Conservation (phyloP, 2,329 filamentous ascomycete species). For the Fusarium nodosum region DNA sequence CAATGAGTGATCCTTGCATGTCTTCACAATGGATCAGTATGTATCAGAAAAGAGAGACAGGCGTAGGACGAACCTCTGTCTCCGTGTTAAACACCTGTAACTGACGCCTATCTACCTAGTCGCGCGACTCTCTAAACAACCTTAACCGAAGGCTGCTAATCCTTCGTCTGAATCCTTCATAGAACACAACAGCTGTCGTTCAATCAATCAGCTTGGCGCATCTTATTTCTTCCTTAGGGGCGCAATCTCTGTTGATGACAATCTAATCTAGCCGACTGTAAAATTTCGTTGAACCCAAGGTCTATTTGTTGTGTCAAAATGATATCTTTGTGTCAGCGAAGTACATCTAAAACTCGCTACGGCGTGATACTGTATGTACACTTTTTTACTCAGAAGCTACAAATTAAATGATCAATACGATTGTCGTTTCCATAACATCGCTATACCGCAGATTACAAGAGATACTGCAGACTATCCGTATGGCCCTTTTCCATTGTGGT, state of each 20-base stretch:
- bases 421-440: not conserved
- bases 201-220: conserved; percentile 28
- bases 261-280: conserved; percentile 9
- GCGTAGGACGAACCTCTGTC: conserved; percentile 16
- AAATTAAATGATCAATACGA: not conserved
- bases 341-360: not conserved
- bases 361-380: not conserved
- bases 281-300: not conserved
- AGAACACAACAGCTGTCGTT: conserved; percentile 25
- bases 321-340: not conserved
- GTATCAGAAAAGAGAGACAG: conserved; percentile 8
- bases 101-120: conserved; percentile 38
- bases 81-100: conserved; percentile 36
- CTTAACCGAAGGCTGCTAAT: conserved; percentile 21
- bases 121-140: conserved; percentile 40
- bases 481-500: not conserved
- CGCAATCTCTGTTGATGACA: conserved; percentile 32
- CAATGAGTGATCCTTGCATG: conserved; percentile 36
- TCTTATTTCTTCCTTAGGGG: conserved; percentile 30
- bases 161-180: conserved; percentile 25
- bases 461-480: not conserved
- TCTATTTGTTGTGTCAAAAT: not conserved
- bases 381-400: not conserved
- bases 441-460: not conserved
- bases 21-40: conserved; percentile 17